These are phyloP conservation scores for Ascochyta koolunga DNA, from an alignment of 2,329 filamentous ascomycete genomes.

Conservation along the genomic window DNA sequence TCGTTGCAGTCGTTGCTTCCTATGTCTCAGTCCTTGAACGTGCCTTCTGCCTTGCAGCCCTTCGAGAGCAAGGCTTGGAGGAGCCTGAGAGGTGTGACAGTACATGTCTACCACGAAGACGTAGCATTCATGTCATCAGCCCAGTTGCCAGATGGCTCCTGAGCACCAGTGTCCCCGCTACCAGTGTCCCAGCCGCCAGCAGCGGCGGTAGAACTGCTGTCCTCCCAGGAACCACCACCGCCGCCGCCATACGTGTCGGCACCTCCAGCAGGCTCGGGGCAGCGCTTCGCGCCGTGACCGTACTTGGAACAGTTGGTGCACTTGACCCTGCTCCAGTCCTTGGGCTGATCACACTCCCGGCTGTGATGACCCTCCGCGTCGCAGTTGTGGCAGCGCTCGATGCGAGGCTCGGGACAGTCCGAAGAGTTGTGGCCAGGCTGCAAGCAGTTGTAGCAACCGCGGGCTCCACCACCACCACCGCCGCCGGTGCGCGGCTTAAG, in stretches of 20 bases:
- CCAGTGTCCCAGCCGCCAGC: slow-evolving; percentile 30
- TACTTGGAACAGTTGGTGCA: slow-evolving; percentile 62
- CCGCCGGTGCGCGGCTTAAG: slow-evolving; percentile 21
- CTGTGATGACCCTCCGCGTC: slow-evolving; percentile 65
- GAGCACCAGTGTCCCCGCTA: slow-evolving; percentile 19
- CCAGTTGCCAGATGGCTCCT: slow-evolving; percentile 10
- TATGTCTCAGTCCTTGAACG: neutral
- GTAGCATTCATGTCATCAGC: slow-evolving; percentile 5
- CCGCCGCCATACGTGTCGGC: slow-evolving; percentile 32
- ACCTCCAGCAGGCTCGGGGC: slow-evolving; percentile 38
- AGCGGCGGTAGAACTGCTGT: slow-evolving; percentile 19
- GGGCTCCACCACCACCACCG: slow-evolving; percentile 21
- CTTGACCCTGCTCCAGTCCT: slow-evolving; percentile 63
- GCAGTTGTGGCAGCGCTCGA: slow-evolving; percentile 64
- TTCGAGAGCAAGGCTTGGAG: neutral
- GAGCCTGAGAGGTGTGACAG: neutral
- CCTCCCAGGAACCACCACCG: slow-evolving; percentile 34
- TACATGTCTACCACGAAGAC: slow-evolving; percentile 14
- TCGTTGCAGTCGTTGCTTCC: neutral
- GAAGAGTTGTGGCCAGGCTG: slow-evolving; percentile 34
- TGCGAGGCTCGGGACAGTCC: slow-evolving; percentile 35
- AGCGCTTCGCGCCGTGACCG: slow-evolving; percentile 52
- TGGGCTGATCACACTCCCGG: slow-evolving; percentile 61
- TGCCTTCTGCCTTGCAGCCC: neutral
- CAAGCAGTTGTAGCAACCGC: slow-evolving; percentile 40